Conservation (phyloP, 305 asterid genomes). For the Andrographis paniculata region DNA sequence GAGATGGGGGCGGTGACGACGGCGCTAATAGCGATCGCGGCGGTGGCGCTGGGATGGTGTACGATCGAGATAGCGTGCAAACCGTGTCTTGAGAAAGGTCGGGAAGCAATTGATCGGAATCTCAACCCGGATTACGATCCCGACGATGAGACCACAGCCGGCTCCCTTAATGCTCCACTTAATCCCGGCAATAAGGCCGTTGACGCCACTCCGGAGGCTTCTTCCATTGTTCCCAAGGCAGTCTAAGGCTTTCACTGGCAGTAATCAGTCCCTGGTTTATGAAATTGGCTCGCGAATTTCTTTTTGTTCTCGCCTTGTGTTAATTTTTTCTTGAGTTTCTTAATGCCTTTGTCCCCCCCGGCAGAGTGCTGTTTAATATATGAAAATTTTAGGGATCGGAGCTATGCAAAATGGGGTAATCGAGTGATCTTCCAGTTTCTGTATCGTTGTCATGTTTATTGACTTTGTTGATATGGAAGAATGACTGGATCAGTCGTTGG, state of each 20-base stretch:
- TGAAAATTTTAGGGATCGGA: no score
- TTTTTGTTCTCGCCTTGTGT: background rate
- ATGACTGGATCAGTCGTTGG: no score
- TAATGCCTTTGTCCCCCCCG: no score
- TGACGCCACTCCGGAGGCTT: conserved; percentile 19
- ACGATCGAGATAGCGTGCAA: conserved; percentile 86
- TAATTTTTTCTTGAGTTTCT: background rate
- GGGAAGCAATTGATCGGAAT: conserved; percentile 79
- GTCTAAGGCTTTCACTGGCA: conserved; percentile 24
- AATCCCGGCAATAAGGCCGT: conserved; percentile 23
- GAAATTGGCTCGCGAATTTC: background rate
- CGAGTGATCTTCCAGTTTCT: no score
- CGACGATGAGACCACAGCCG: conserved; percentile 36
- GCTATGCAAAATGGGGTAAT: no score
- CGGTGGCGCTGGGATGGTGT: conserved; percentile 69
- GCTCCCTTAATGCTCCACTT: conserved; percentile 46
- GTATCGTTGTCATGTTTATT: no score
- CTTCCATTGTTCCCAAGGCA: conserved; percentile 25
- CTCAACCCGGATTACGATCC: conserved; percentile 93
- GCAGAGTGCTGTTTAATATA: background rate
- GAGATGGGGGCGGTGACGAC: conserved; percentile 76
- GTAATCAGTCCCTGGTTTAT: background rate
- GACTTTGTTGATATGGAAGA: no score
- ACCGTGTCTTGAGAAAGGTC: conserved; percentile 86
- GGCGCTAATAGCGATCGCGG: conserved; percentile 70